These are phyloP conservation scores for Candida vartiovaarae DNA, from an alignment of 805 yeast species.

Conservation along the genomic window DNA sequence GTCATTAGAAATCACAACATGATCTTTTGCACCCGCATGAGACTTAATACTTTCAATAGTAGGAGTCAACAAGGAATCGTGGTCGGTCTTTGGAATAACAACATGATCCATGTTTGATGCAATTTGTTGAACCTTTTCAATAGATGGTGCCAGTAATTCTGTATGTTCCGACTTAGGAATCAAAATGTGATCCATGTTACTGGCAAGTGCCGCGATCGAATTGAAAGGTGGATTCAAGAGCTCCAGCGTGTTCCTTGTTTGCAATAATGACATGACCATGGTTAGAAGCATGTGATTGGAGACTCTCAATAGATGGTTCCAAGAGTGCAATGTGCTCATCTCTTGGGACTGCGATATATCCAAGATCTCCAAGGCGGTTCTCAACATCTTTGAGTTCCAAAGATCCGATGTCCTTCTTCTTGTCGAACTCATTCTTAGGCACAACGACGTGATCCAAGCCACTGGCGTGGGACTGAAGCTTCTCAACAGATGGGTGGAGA, in stretches of 20 bases:
- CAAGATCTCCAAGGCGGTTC: constrained; percentile 8
- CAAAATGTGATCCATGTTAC: constrained; percentile 1
- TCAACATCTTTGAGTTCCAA: background rate
- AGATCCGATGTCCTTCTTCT: background rate
- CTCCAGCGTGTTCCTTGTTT: too few relatives aligned
- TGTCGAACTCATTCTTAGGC: constrained; percentile 17
- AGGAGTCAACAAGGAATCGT: constrained; percentile 14
- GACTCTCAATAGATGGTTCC: background rate
- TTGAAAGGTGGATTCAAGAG: background rate
- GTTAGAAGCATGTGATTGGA: background rate
- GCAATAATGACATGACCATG: too few relatives aligned
- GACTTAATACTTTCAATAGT: too few relatives aligned
- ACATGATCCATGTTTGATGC: constrained; percentile 5
- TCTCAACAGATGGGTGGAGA: constrained; percentile 10
- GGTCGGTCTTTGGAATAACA: constrained; percentile 15
- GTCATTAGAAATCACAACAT: constrained; percentile 7
- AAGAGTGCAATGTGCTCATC: constrained; percentile 5
- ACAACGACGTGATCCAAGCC: constrained; percentile 1
- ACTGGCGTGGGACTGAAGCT: constrained; percentile 6
- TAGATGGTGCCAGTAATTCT: constrained; percentile 8
- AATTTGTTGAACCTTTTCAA: constrained; percentile 6
- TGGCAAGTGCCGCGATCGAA: background rate
- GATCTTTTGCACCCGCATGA: too few relatives aligned
- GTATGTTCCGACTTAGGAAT: constrained; percentile 7
- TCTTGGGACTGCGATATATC: constrained; percentile 16